These are phyloP conservation scores for Penicillium flavigenum DNA, from an alignment of 495 filamentous ascomycete genomes.

Conservation along the genomic window DNA sequence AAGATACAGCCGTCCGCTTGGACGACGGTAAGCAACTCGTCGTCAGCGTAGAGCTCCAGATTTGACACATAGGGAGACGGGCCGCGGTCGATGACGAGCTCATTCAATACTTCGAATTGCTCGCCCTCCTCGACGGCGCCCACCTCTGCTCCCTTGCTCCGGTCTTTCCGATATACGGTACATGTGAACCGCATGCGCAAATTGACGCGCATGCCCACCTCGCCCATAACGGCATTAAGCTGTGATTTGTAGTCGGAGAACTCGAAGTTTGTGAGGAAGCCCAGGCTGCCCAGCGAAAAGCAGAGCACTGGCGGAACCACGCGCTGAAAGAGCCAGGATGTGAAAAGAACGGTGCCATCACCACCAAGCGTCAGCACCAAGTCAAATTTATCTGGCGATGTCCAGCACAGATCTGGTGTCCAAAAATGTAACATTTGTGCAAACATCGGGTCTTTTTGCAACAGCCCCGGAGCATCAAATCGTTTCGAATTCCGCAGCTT, in stretches of 20 bases:
- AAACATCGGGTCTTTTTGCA: constrained; percentile 69
- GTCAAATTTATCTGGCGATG: constrained; percentile 84
- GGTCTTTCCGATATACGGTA: constrained; percentile 72
- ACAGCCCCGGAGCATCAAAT: constrained; percentile 73
- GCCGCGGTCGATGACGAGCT: constrained; percentile 95
- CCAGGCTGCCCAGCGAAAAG: constrained; percentile 84
- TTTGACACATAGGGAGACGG: constrained; percentile 97
- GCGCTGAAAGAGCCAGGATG: constrained; percentile 91
- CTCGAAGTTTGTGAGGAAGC: constrained; percentile 91
- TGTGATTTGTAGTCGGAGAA: constrained; percentile 79
- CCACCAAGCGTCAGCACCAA: constrained; percentile 88
- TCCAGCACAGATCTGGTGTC: constrained; percentile 93
- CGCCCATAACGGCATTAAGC: constrained; percentile 82
- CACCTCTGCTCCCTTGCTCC: constrained; percentile 43
- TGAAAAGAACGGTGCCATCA: constrained; percentile 89
- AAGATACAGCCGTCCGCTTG: constrained; percentile 98
- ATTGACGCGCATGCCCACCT: constrained; percentile 90
- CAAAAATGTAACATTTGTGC: constrained; percentile 83
- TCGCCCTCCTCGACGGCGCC: constrained; percentile 69
- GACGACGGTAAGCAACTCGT: constrained; percentile 88
- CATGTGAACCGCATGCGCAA: constrained; percentile 97
- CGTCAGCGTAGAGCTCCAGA: constrained; percentile 89
- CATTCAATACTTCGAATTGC: constrained; percentile 94
- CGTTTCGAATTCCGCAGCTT: constrained; percentile 83
- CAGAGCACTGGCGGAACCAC: constrained; percentile 87